Base-by-base conservation (phyloP, 495 filamentous ascomycete species). In the Aspergillus funiculosus region DNA sequence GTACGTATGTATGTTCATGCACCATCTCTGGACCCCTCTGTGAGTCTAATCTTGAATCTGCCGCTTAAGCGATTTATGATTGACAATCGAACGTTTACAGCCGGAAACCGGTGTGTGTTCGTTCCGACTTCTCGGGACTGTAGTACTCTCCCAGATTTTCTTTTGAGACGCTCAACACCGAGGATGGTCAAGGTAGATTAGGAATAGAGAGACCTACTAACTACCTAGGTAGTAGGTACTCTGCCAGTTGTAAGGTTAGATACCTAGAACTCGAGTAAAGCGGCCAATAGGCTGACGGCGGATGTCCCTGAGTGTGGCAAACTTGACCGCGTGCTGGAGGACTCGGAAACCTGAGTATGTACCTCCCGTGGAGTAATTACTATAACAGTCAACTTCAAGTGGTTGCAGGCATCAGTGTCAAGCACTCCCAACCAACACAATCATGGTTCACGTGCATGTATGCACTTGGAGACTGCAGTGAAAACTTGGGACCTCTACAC, bases 391-490 rank as follows among this genome's bases (percentile, higher is more conserved):
- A 13, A 41, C 24, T 41, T 14, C n/a, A 4, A 28, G 17, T 25
- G 22, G n/a, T n/a, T n/a, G n/a, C n/a, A n/a, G n/a, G n/a, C n/a
- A n/a, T n/a, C n/a, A n/a, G n/a, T n/a, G n/a, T n/a, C n/a, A n/a
- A n/a, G n/a, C n/a, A n/a, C n/a, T 19, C 35, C 35, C 17, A 29
- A 15, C 40, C 29, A 34, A 43, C 31, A 27, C 24, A 18, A 17
- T 17, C 25, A 30, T 38, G 24, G 24, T 43, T 43, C 49, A 52
- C 49, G 43, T 43, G 42, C 36, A 37, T 34, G 21, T n/a, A 28
- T 50, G 25, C 31, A 9, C 31, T 41, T 6, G 30, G 36, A 28
- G 8, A n/a, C n/a, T 30, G 43, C 26, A 29, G 25, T 39, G 34
- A 39, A 10, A n/a, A 41, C 25, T 5, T 36, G 7, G 27, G 17